phyloP scores from a whole-genome alignment of 306 rosid species.

The Quercus rubra region DNA sequence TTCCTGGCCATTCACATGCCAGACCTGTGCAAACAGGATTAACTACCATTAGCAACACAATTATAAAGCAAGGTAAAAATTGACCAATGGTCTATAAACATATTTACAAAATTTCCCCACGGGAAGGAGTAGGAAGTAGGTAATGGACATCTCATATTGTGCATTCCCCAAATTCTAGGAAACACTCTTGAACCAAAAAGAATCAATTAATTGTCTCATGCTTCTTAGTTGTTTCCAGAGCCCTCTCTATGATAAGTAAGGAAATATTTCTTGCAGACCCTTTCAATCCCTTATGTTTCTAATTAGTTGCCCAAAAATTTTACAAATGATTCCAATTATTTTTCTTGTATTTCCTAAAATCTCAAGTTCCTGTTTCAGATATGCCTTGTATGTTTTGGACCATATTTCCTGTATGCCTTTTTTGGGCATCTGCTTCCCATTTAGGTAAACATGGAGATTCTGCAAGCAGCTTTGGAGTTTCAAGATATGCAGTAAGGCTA shows the following conservation, averaged over 20 bases:
- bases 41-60: slow-evolving; percentile 27
- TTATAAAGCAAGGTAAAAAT: slow-evolving; percentile 11
- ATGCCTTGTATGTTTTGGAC: slow-evolving; percentile 3
- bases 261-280: not conserved
- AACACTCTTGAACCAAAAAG: slow-evolving; percentile 14
- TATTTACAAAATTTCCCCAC: slow-evolving; percentile 4
- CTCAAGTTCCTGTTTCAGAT: slow-evolving; percentile 7
- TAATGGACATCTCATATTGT: not conserved
- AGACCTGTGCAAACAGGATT: slow-evolving; percentile 58
- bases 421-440: slow-evolving; percentile 10
- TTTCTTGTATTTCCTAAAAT: slow-evolving; percentile 1
- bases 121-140: slow-evolving; percentile 11
- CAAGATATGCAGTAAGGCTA: slow-evolving; percentile 1
- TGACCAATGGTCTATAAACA: slow-evolving; percentile 10
- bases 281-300: not conserved
- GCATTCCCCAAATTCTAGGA: slow-evolving; percentile 17
- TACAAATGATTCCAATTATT: not conserved
- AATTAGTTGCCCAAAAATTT: not conserved
- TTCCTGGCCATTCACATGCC: slow-evolving; percentile 86
- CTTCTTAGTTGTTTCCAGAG: not conserved
- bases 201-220: not conserved
- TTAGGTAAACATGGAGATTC: not conserved
- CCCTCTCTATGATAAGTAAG: slow-evolving; percentile 4
- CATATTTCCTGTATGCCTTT: slow-evolving; percentile 9
- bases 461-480: slow-evolving; percentile 11